Percentiles rank a stretch among this genome's conserved stretches.
phyloP scores from a whole-genome alignment of 2,329 filamentous ascomycete species.

The Aspergillus pseudotamarii region DNA sequence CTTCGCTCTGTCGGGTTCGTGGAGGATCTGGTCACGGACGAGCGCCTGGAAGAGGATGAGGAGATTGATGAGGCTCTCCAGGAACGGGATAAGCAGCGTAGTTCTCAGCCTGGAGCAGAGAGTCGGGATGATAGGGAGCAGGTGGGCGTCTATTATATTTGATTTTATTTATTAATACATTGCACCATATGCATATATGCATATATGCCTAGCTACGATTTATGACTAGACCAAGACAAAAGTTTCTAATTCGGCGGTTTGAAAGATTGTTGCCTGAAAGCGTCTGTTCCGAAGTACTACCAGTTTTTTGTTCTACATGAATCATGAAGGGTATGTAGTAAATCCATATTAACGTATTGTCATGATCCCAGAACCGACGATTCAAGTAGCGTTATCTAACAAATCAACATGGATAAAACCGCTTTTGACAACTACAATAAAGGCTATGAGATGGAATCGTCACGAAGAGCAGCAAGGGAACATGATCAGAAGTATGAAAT shows the following conservation, averaged over 20 bases:
- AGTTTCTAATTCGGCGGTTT: neutral
- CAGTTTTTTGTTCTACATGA: neutral
- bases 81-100: constrained; percentile 15
- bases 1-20: constrained; percentile 32
- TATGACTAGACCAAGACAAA: neutral
- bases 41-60: constrained; percentile 26
- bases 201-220: neutral
- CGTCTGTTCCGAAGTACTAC: neutral
- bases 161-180: neutral
- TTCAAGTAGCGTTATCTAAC: neutral
- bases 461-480: constrained; percentile 4
- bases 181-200: neutral
- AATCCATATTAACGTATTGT: neutral
- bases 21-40: constrained; percentile 26
- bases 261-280: neutral
- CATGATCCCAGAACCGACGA: neutral
- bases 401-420: neutral
- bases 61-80: constrained; percentile 32
- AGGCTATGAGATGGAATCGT: constrained; percentile 8
- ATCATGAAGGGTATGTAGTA: neutral
- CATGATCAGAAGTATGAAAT: constrained; percentile 5
- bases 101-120: neutral
- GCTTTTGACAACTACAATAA: constrained; percentile 11
- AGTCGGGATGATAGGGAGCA: constrained; percentile 6
- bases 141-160: constrained; percentile 24